A percentile compares a stretch with the other conserved stretches of the same genome.
Evolutionary conservation across 2,329 filamentous ascomycete species (phyloP).

Genomic region (Fusarium stilboides): DNA sequence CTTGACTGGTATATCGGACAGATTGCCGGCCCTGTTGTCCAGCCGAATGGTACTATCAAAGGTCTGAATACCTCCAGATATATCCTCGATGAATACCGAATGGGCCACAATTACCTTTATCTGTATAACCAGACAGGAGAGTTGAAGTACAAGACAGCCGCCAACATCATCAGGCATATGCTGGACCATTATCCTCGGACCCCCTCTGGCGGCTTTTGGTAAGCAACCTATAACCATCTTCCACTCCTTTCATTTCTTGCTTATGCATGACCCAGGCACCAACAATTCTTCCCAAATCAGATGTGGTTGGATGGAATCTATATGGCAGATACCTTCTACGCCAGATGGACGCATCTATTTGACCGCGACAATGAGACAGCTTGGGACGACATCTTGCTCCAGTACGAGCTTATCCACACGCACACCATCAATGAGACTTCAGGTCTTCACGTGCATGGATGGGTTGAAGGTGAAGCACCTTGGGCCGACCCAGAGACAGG

Average conservation of each 20-base stretch:
- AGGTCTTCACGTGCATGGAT: conserved; percentile 66
- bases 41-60: conserved; percentile 61
- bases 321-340: conserved; percentile 62
- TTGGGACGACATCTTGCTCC: conserved; percentile 60
- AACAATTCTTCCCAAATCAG: conserved; percentile 62
- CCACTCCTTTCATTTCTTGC: accelerated
- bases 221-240: background rate
- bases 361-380: conserved; percentile 55
- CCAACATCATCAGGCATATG: conserved; percentile 60
- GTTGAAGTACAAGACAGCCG: conserved; percentile 64
- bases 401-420: conserved; percentile 61
- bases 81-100: conserved; percentile 65
- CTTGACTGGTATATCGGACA: conserved; percentile 60
- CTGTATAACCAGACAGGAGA: conserved; percentile 62
- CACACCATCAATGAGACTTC: conserved; percentile 58
- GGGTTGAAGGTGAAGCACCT: conserved; percentile 61
- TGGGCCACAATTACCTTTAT: conserved; percentile 66
- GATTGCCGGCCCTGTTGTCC: conserved; percentile 62
- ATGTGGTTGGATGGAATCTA: conserved; percentile 72
- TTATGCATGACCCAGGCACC: conserved; percentile 9
- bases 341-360: conserved; percentile 56
- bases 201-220: conserved; percentile 66
- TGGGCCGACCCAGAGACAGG: conserved; percentile 66
- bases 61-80: conserved; percentile 63
- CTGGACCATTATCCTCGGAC: conserved; percentile 65